A percentile compares a stretch with the other conserved stretches of the same genome.
phyloP scores from a whole-genome alignment of 257 asterid genomes.

The Plectranthus barbatus region DNA sequence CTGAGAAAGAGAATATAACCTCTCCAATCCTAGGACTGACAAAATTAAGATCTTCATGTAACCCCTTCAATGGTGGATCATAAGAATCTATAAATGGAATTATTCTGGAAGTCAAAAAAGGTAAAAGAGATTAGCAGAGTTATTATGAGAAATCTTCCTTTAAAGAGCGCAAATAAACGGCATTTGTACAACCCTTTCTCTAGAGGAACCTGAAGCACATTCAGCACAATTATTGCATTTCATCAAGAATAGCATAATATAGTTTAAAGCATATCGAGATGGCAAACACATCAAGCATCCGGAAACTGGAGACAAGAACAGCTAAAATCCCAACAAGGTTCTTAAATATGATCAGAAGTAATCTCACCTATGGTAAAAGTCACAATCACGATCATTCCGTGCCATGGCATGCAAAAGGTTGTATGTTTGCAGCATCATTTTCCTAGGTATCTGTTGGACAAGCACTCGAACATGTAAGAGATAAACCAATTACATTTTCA shows the following conservation, averaged over 20 bases:
- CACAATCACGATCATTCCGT: slow-evolving; percentile 85
- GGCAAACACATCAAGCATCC: background rate
- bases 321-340: background rate
- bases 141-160: slow-evolving; percentile 16
- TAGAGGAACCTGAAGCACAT: slow-evolving; percentile 3
- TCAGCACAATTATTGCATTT: background rate
- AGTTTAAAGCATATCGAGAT: background rate
- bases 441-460: slow-evolving; percentile 71
- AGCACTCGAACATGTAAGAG: slow-evolving; percentile 13
- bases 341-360: slow-evolving; percentile 1
- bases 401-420: slow-evolving; percentile 86
- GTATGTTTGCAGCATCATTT: slow-evolving; percentile 90
- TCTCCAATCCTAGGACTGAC: slow-evolving; percentile 99
- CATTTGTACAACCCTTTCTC: slow-evolving; percentile 8
- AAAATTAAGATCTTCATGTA: slow-evolving; percentile 95
- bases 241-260: background rate
- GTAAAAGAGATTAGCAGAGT: slow-evolving; percentile 19
- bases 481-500: slow-evolving; percentile 4
- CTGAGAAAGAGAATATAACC: slow-evolving; percentile 37
- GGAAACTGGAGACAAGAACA: slow-evolving; percentile 10
- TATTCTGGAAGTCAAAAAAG: slow-evolving; percentile 51
- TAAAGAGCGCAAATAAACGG: slow-evolving; percentile 15
- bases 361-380: slow-evolving; percentile 84
- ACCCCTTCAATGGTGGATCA: slow-evolving; percentile 96
- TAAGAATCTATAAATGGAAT: slow-evolving; percentile 89